Percentiles rank a stretch among this genome's conserved stretches.
Conservation (phyloP, 2,329 filamentous ascomycete genomes). For the Stenocarpella maydis region DNA sequence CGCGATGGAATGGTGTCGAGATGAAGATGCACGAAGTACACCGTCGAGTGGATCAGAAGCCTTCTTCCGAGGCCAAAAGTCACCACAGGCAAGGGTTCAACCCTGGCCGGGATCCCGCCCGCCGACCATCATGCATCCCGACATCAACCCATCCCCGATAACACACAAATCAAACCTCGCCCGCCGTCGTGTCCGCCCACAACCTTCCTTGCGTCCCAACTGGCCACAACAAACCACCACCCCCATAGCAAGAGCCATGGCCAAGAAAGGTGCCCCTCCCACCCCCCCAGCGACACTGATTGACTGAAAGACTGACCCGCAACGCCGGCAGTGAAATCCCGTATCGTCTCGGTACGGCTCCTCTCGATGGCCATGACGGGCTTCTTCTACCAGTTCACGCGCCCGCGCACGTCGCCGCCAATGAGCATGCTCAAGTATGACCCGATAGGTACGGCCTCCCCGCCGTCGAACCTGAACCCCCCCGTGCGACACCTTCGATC, state of each 20-base stretch:
- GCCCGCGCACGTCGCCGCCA: constrained; percentile 81
- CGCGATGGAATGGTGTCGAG: no score
- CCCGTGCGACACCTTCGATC: neutral
- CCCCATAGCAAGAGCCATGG: constrained; percentile 41
- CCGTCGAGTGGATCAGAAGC: no score
- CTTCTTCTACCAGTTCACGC: constrained; percentile 91
- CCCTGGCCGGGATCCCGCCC: neutral
- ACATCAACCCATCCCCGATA: constrained; percentile 13
- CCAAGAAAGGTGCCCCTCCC: constrained; percentile 46
- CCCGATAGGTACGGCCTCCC: constrained; percentile 76
- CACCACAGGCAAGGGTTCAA: neutral
- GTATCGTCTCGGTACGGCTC: constrained; percentile 90
- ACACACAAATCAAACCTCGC: constrained; percentile 11
- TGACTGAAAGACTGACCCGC: neutral
- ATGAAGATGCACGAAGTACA: no score
- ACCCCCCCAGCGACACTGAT: neutral
- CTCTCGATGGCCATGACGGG: constrained; percentile 99
- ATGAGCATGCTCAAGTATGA: constrained; percentile 99
- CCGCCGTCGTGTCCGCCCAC: neutral
- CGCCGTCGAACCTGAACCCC: neutral
- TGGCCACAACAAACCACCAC: constrained; percentile 12
- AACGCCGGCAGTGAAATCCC: constrained; percentile 77
- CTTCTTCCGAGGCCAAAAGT: no score
- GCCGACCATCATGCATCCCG: neutral
- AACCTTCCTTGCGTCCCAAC: neutral